Percentiles rank a stretch among this genome's conserved stretches.
Evolutionary conservation across 305 asterid species (phyloP).

Genomic region (Solanum hybrid): DNA sequence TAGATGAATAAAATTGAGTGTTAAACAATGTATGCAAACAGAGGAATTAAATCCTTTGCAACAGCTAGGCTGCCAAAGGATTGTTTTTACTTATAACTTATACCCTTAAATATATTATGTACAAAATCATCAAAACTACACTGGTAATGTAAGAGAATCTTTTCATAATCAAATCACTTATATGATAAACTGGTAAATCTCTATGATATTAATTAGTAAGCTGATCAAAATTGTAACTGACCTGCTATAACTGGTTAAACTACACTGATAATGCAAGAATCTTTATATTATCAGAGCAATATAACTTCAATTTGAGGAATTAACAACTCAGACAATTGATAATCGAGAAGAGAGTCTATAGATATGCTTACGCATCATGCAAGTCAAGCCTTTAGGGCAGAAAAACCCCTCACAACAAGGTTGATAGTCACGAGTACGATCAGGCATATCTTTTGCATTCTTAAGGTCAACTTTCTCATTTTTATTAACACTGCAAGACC

Average conservation of each 20-base stretch:
- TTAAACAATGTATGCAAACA: not conserved
- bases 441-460: slow-evolving; percentile 52
- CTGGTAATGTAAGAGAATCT: not conserved
- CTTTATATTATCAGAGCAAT: not conserved
- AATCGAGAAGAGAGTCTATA: not conserved
- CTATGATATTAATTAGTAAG: not conserved
- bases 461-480: slow-evolving; percentile 60
- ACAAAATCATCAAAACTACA: not conserved
- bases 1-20: not conserved
- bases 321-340: not conserved
- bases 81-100: not conserved
- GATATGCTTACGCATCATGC: slow-evolving; percentile 91
- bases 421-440: slow-evolving; percentile 44
- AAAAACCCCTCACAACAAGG: slow-evolving; percentile 96
- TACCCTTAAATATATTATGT: not conserved
- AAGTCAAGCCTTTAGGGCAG: slow-evolving; percentile 95
- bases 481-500: slow-evolving; percentile 62
- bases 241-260: not conserved
- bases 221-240: not conserved
- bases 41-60: not conserved
- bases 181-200: not conserved
- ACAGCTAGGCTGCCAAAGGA: not conserved
- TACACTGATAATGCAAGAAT: not conserved
- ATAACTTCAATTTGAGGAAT: not conserved
- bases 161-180: not conserved